phyloP scores from a whole-genome alignment of 139 green algal genomes.

The Chlorella sp. region DNA sequence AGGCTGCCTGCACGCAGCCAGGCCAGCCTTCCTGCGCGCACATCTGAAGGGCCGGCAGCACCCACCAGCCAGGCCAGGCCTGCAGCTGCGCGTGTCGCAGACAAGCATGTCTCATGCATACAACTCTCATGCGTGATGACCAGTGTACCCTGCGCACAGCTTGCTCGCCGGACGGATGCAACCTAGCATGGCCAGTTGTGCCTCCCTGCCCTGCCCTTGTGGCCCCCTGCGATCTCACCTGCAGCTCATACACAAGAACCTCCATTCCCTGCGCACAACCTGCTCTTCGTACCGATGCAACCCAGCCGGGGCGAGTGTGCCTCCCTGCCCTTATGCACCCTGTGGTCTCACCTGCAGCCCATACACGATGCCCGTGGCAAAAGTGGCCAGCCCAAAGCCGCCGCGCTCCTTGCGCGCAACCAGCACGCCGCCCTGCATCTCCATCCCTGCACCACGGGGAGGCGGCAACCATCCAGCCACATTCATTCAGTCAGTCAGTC shows the following conservation, averaged over 20 bases:
- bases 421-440: slow-evolving; percentile 44
- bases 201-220: too few species aligned
- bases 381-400: slow-evolving; percentile 77
- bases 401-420: slow-evolving; percentile 37
- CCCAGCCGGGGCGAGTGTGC: not conserved
- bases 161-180: not conserved
- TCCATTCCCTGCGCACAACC: not conserved
- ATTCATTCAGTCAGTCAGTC: too few species aligned
- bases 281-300: not conserved
- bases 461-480: too few species aligned
- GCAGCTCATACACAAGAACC: not conserved
- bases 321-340: too few species aligned
- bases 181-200: not conserved
- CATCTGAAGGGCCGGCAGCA: not conserved
- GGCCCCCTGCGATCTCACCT: too few species aligned
- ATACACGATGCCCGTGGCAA: slow-evolving; percentile 95
- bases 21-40: too few species aligned
- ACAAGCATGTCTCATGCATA: too few species aligned
- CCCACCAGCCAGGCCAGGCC: not conserved
- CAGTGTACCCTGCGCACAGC: not conserved
- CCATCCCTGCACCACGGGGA: slow-evolving; percentile 6
- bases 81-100: too few species aligned
- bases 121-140: not conserved
- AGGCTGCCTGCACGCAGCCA: not conserved
- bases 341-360: too few species aligned